These are phyloP conservation scores for Pseudogymnoascus verrucosus DNA, from an alignment of 2,329 filamentous ascomycete species.

Conservation along the genomic window DNA sequence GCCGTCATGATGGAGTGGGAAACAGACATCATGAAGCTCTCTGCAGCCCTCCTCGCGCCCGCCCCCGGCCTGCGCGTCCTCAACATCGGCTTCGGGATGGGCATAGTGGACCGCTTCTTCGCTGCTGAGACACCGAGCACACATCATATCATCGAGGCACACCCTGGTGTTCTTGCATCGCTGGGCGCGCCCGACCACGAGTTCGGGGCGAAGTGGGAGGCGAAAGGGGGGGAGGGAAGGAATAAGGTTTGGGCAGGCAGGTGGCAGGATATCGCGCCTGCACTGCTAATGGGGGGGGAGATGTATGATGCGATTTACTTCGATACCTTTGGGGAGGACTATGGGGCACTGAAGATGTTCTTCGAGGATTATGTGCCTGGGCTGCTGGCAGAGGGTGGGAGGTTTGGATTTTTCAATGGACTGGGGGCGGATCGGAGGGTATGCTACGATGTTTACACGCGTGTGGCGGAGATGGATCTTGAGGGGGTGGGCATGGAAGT, in stretches of 20 bases:
- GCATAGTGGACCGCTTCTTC: slow-evolving; percentile 75
- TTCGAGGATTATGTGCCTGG: slow-evolving; percentile 82
- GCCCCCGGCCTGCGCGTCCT: slow-evolving; percentile 57
- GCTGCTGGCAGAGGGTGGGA: slow-evolving; percentile 61
- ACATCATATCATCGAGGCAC: slow-evolving; percentile 83
- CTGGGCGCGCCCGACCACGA: slow-evolving; percentile 34
- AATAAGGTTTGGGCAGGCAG: slow-evolving; percentile 64
- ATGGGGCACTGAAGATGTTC: slow-evolving; percentile 74
- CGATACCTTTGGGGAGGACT: slow-evolving; percentile 95
- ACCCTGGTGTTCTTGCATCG: slow-evolving; percentile 65
- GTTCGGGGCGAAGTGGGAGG: slow-evolving; percentile 50
- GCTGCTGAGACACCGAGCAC: slow-evolving; percentile 55
- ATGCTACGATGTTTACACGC: slow-evolving; percentile 93
- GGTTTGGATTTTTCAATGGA: slow-evolving; percentile 84
- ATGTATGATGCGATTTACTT: slow-evolving; percentile 89
- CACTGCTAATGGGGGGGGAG: slow-evolving; percentile 58
- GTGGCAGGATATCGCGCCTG: slow-evolving; percentile 75
- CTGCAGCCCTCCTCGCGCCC: slow-evolving; percentile 59
- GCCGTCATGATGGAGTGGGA: slow-evolving; percentile 96
- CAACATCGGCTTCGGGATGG: slow-evolving; percentile 88
- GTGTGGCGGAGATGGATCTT: slow-evolving; percentile 84
- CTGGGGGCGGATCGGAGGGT: slow-evolving; percentile 86
- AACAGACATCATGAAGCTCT: slow-evolving; percentile 73
- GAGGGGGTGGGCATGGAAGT: slow-evolving; percentile 84
- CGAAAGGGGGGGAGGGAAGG: slow-evolving; percentile 49